Evolutionary conservation across 1,139 yeast species (phyloP).

Genomic region (Blastobotrys buckinghamii): DNA sequence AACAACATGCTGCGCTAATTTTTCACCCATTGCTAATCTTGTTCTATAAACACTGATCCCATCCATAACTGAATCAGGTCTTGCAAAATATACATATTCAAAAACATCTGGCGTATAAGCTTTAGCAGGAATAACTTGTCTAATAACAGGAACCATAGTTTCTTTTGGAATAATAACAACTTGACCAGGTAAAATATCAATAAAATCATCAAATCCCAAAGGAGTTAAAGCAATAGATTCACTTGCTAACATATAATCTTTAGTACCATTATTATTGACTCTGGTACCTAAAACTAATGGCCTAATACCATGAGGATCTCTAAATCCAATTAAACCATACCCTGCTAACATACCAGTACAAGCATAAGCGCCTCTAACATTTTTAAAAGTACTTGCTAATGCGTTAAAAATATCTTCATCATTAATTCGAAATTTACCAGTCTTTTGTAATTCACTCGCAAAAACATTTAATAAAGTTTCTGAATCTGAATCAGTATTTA

Average conservation of each 20-base stretch:
- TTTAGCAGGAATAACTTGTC: constrained; percentile 76
- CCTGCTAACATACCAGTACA: constrained; percentile 95
- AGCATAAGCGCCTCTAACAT: constrained; percentile 92
- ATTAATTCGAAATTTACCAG: constrained; percentile 89
- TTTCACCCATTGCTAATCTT: constrained; percentile 90
- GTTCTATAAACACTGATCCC: constrained; percentile 93
- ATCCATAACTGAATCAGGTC: constrained; percentile 94
- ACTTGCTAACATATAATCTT: constrained; percentile 91
- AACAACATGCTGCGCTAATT: constrained; percentile 69
- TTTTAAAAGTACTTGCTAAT: constrained; percentile 68
- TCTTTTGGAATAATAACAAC: constrained; percentile 87
- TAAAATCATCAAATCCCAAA: constrained; percentile 74
- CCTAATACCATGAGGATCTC: constrained; percentile 96
- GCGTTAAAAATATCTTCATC: constrained; percentile 86
- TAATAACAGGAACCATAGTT: constrained; percentile 64
- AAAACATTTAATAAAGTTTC: constrained; percentile 83
- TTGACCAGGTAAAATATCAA: constrained; percentile 91
- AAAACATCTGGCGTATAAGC: constrained; percentile 91
- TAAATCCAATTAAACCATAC: constrained; percentile 88
- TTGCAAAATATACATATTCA: constrained; percentile 95
- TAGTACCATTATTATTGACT: constrained; percentile 56
- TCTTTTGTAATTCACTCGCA: constrained; percentile 86
- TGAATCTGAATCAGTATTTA: constrained; percentile 94
- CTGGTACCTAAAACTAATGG: constrained; percentile 87
- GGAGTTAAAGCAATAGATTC: constrained; percentile 94